Conservation (phyloP, 208 protist genomes). For the Trypanosoma mega region DNA sequence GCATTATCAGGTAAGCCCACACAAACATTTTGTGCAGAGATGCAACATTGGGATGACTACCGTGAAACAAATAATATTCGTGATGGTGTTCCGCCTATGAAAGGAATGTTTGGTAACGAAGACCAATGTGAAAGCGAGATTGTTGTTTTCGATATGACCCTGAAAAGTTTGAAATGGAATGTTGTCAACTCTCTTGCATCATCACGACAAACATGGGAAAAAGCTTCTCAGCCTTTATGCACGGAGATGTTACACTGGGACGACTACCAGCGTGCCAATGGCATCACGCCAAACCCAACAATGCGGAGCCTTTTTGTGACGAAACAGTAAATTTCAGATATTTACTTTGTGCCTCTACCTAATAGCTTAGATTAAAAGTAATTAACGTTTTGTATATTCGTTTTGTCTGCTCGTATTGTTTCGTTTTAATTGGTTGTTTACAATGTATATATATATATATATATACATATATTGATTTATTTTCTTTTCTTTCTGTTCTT, state of each 20-base stretch:
- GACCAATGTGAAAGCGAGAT: conserved; percentile 21
- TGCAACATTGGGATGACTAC: conserved; percentile 47
- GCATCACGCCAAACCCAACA: conserved; percentile 23
- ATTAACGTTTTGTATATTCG: too few relatives aligned
- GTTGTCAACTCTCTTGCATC: conserved; percentile 13
- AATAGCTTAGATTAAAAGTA: too few relatives aligned
- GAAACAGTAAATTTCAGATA: neutral
- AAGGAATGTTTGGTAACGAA: conserved; percentile 33
- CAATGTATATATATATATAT: too few relatives aligned
- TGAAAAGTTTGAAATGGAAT: neutral
- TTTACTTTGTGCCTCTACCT: neutral
- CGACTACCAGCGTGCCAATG: conserved; percentile 38
- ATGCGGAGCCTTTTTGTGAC: conserved; percentile 12
- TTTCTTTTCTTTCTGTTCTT: conserved; percentile 4
- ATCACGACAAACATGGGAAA: conserved; percentile 7
- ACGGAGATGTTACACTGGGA: conserved; percentile 82
- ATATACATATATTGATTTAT: too few relatives aligned
- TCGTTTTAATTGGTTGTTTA: too few relatives aligned
- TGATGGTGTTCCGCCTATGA: conserved; percentile 41
- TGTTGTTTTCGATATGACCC: conserved; percentile 1
- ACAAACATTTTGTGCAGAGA: conserved; percentile 35
- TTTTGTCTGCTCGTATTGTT: too few relatives aligned
- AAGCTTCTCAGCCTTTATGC: conserved; percentile 35
- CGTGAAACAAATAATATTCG: conserved; percentile 30
- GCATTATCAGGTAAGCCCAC: neutral